A percentile compares a stretch with the other conserved stretches of the same genome.
These are phyloP conservation scores for Tillandsia fasciculata DNA, from an alignment of 176 grass and related monocot species.

Conservation along the genomic window DNA sequence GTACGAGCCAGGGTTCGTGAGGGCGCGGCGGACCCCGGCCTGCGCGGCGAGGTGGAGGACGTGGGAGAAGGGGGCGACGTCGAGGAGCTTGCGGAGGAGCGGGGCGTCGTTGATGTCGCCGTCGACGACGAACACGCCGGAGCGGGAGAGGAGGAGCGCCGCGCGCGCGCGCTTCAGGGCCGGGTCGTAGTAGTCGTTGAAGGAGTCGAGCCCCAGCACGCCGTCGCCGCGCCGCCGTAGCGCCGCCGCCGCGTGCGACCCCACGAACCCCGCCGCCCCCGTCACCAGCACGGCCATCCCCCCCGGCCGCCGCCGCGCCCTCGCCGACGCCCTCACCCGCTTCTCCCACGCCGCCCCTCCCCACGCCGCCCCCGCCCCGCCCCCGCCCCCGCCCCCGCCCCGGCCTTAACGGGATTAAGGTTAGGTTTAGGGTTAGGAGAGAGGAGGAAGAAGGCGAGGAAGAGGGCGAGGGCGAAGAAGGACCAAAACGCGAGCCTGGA, in stretches of 20 bases:
- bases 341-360: conserved; percentile 80
- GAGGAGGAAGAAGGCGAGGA: conserved; percentile 71
- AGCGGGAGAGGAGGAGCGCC: conserved; percentile 39
- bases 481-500: conserved; percentile 78
- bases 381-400: background rate
- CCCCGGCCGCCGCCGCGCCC: conserved; percentile 29
- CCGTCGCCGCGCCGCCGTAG: conserved; percentile 64
- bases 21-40: conserved; percentile 75
- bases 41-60: conserved; percentile 91
- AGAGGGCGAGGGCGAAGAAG: conserved; percentile 62
- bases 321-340: conserved; percentile 59
- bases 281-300: conserved; percentile 65
- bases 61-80: conserved; percentile 82
- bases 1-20: conserved; percentile 65
- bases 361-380: conserved; percentile 17
- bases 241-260: conserved; percentile 62
- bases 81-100: conserved; percentile 69
- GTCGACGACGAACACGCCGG: conserved; percentile 69
- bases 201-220: conserved; percentile 72
- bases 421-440: background rate
- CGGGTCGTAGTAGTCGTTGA: conserved; percentile 83
- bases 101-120: conserved; percentile 66
- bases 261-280: conserved; percentile 65
- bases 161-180: conserved; percentile 63
- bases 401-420: background rate